Conservation (phyloP, 331 rosid genomes). For the Malus hybrid region DNA sequence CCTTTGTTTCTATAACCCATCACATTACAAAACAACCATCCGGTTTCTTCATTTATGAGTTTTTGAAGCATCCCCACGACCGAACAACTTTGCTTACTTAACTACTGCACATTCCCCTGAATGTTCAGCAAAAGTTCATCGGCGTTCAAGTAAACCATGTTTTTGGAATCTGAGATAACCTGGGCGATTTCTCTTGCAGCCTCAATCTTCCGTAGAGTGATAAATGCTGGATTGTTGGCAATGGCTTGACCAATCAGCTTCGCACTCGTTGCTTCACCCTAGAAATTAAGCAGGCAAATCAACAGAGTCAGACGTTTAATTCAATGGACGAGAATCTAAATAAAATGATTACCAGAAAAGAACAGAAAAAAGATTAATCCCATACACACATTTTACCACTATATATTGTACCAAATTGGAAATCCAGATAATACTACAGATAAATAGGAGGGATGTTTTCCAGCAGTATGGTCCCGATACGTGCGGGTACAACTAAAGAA, state of each 20-base stretch:
- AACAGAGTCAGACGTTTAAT: conserved; percentile 4
- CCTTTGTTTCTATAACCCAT: neutral
- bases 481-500: neutral
- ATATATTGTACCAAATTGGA: no score
- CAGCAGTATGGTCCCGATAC: neutral
- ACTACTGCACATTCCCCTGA: conserved; percentile 53
- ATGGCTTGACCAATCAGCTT: conserved; percentile 82
- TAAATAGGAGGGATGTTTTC: neutral
- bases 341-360: neutral
- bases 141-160: conserved; percentile 57
- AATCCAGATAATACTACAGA: neutral
- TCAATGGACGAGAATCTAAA: neutral
- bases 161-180: conserved; percentile 49
- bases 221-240: conserved; percentile 71
- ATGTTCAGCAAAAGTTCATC: conserved; percentile 78
- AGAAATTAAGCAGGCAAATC: conserved; percentile 1
- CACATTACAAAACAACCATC: neutral
- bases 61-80: neutral
- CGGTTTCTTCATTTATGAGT: neutral
- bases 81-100: conserved; percentile 18
- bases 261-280: conserved; percentile 91
- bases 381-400: no score
- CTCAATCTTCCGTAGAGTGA: conserved; percentile 85
- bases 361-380: neutral
- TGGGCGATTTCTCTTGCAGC: conserved; percentile 85